Evolutionary conservation across 352 stramenopile genomes (phyloP).

Genomic region (Pythium chondricola): DNA sequence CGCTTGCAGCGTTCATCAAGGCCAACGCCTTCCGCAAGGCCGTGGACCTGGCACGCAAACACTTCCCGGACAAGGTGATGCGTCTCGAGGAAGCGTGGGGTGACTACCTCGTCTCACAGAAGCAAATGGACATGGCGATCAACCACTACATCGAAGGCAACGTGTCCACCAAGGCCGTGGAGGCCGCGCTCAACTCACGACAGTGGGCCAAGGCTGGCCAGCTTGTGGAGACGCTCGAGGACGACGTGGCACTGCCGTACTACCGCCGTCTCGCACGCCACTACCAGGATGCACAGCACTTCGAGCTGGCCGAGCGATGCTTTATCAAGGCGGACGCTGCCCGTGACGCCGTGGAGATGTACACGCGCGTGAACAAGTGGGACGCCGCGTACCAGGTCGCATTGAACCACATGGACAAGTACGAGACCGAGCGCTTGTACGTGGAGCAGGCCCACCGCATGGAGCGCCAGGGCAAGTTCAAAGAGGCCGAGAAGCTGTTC

Average conservation of each 20-base stretch:
- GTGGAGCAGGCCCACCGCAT: constrained; percentile 91
- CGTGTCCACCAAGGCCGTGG: constrained; percentile 88
- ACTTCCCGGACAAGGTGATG: constrained; percentile 90
- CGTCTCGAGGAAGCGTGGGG: constrained; percentile 91
- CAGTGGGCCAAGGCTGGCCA: constrained; percentile 92
- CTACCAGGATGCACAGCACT: constrained; percentile 85
- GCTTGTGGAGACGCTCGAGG: constrained; percentile 88
- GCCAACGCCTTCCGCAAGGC: constrained; percentile 90
- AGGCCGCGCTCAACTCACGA: constrained; percentile 88
- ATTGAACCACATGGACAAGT: constrained; percentile 88
- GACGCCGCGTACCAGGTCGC: constrained; percentile 91
- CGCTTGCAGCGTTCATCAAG: constrained; percentile 90
- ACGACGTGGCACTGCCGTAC: constrained; percentile 87
- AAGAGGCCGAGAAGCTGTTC: constrained; percentile 93
- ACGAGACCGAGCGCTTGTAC: constrained; percentile 90
- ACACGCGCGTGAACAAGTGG: constrained; percentile 91
- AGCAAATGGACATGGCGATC: constrained; percentile 95
- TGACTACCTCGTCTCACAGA: constrained; percentile 89
- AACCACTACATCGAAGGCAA: constrained; percentile 96
- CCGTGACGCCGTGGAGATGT: constrained; percentile 92
- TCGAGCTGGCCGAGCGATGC: constrained; percentile 87
- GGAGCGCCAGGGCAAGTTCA: constrained; percentile 85
- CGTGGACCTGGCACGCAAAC: constrained; percentile 87
- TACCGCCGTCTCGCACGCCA: constrained; percentile 86
- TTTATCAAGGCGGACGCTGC: constrained; percentile 89